Base-by-base conservation (phyloP, 148 eudicot genomes). In the Nyssa sinensis region DNA sequence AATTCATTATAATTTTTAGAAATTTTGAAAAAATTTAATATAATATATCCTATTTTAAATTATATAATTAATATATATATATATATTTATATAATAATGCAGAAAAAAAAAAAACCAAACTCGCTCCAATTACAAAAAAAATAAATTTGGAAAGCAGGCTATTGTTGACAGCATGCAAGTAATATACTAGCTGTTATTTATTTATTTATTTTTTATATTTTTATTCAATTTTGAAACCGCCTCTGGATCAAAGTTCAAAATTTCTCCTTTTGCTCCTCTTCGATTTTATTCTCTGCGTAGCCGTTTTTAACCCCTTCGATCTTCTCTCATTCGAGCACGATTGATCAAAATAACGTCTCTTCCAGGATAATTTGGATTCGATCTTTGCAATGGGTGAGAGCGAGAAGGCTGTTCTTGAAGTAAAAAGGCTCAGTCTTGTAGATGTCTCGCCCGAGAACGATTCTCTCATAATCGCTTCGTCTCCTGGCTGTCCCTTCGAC, bases 351-450 rank as follows among this genome's bases (percentile, higher is more conserved):
- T n/a, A n/a, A n/a, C n/a, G n/a, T n/a, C n/a, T n/a, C n/a, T n/a
- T n/a, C n/a, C n/a, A n/a, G n/a, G n/a, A n/a, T n/a, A 3, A 8
- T 13, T 27, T 6, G 24, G 3, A 16, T 32, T 57, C 47, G 16
- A 51, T 53, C 57, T 32, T 62, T 29, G 37, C 57, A 32, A 77
- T 77, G 80, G 69, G 37, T 7, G 74, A 57, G 32, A 24, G 49
- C n/a, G 74, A 37, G 53, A 60, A 14, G 51, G 28, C 47, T 16
- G 49, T 63, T 71, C 74, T 28, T 27, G 73, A 51, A 23, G 33
- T 51, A 17, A 24, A 58, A 75, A 61, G 34, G 21, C 70, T 61
- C 69, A 28, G 11, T 58, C 58, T 23, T 30, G 59, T n/a, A 19
- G 73, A 75, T 47, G 39, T n/a, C 47, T 32, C 23, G 21, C 32